Conservation (phyloP, 371 early-diverging fungal genomes). For the Pancytospora philotis region DNA sequence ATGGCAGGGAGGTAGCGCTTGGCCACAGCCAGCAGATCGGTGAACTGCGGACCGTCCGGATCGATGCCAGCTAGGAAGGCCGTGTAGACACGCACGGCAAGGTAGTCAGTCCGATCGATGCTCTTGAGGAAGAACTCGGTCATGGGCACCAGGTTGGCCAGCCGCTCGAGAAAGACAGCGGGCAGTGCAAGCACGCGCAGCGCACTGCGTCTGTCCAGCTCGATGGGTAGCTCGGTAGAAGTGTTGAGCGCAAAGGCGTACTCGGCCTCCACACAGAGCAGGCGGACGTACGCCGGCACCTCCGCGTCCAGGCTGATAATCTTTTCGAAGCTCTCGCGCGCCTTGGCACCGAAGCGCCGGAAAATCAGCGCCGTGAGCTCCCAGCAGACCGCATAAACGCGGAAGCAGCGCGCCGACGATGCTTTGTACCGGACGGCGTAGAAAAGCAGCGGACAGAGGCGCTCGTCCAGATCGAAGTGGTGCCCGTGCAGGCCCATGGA, state of each 20-base stretch:
- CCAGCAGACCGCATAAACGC: background rate
- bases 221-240: background rate
- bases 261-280: background rate
- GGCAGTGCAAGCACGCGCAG: background rate
- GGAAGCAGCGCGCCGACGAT: background rate
- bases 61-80: background rate
- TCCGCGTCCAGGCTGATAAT: background rate
- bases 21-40: background rate
- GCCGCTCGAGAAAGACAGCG: background rate
- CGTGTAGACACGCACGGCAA: background rate
- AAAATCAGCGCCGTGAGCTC: background rate
- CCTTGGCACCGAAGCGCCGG: background rate
- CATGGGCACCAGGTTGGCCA: background rate
- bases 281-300: background rate
- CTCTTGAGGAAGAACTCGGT: conserved; percentile 5
- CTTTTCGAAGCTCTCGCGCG: background rate
- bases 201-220: background rate
- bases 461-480: background rate
- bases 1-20: conserved; percentile 18
- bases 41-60: background rate
- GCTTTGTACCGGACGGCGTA: background rate
- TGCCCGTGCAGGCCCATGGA: no score
- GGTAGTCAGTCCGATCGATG: background rate
- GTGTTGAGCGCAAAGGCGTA: background rate
- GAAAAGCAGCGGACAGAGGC: background rate